phyloP scores from a whole-genome alignment of 257 asterid genomes.

The Schizonepeta tenuifolia region DNA sequence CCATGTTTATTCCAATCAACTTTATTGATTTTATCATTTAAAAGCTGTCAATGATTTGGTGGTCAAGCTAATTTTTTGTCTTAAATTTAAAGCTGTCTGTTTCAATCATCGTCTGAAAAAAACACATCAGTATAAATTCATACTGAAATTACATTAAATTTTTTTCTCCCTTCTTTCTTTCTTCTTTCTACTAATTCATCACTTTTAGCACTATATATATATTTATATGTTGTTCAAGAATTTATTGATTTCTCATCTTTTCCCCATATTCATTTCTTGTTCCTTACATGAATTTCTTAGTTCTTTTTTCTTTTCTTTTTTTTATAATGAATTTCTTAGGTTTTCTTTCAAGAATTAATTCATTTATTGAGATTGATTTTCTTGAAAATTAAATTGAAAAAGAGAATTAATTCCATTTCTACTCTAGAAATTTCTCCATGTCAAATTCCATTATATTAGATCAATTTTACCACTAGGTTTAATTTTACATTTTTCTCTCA shows the following conservation, averaged over 20 bases:
- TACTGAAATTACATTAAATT: background rate
- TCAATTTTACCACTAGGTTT: background rate
- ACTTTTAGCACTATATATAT: background rate
- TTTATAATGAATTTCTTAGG: background rate
- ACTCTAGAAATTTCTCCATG: too few species aligned
- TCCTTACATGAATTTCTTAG: background rate
- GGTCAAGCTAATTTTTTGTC: slow-evolving; percentile 45
- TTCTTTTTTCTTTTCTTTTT: too few species aligned
- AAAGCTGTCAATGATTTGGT: slow-evolving; percentile 57
- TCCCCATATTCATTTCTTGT: too few species aligned
- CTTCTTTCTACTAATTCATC: background rate
- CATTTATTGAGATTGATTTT: too few species aligned
- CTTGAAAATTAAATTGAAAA: too few species aligned
- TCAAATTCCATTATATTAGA: background rate
- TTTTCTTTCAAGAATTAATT: too few species aligned
- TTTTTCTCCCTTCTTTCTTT: background rate
- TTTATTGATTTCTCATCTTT: background rate
- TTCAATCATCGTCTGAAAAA: slow-evolving; percentile 41
- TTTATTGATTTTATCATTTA: slow-evolving; percentile 39
- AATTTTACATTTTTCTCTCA: too few species aligned
- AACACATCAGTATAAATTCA: background rate
- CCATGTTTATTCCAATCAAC: slow-evolving; percentile 41
- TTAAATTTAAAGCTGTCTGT: slow-evolving; percentile 32
- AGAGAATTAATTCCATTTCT: too few species aligned
- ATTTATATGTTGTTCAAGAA: too few species aligned